Evolutionary conservation across 2,329 filamentous ascomycete species (phyloP).

Genomic region (Alternaria triticimaculans): DNA sequence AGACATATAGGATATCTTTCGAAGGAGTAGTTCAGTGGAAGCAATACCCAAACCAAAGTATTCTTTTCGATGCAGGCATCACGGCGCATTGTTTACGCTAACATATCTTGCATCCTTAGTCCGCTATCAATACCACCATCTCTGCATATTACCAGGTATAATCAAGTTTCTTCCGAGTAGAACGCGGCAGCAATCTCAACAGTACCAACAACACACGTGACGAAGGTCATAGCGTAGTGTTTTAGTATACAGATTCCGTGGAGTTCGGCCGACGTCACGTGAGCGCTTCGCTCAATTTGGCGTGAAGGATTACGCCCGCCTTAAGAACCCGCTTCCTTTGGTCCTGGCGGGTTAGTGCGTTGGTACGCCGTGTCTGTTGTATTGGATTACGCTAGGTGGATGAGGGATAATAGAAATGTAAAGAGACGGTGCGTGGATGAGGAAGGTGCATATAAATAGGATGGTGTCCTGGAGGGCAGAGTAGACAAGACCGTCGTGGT

Average conservation of each 20-base stretch:
- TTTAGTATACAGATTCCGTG: not conserved
- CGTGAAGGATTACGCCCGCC: not conserved
- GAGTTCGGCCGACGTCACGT: constrained; percentile 6
- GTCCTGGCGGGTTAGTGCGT: not conserved
- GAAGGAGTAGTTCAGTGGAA: not conserved
- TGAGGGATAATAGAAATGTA: not conserved
- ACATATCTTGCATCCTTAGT: not conserved
- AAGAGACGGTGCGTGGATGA: too few relatives aligned
- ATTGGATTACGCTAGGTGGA: not conserved
- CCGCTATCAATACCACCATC: not conserved
- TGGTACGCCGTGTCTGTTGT: not conserved
- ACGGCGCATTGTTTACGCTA: not conserved
- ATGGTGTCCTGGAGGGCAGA: too few relatives aligned
- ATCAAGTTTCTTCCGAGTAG: not conserved
- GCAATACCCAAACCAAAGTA: not conserved
- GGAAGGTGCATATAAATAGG: too few relatives aligned
- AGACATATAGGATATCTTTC: not conserved
- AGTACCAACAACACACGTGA: not conserved
- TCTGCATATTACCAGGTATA: not conserved
- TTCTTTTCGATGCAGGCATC: not conserved
- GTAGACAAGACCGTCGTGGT: not conserved
- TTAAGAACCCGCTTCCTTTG: not conserved
- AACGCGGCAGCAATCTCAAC: not conserved
- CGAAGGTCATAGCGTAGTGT: not conserved
- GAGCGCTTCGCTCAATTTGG: not conserved